Conservation (phyloP, 2,329 filamentous ascomycete genomes). For the Clarireedia homoeocarpa region DNA sequence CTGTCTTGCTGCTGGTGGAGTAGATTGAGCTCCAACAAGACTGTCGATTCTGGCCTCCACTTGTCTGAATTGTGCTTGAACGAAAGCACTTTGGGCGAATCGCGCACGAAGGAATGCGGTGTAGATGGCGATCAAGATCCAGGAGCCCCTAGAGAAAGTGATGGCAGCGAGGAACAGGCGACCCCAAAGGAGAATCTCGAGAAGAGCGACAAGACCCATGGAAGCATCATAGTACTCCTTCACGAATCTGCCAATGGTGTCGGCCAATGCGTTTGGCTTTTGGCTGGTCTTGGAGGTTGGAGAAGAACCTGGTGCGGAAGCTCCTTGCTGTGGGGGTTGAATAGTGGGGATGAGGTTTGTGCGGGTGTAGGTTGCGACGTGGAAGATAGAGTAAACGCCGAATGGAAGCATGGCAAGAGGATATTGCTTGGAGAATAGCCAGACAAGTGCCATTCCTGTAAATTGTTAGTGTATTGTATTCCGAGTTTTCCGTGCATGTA, state of each 20-base stretch:
- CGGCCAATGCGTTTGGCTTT: slow-evolving; percentile 51
- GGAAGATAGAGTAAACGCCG: slow-evolving; percentile 95
- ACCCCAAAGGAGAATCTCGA: slow-evolving; percentile 83
- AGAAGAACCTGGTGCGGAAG: slow-evolving; percentile 46
- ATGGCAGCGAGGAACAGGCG: slow-evolving; percentile 75
- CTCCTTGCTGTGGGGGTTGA: slow-evolving; percentile 53
- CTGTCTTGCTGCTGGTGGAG: slow-evolving; percentile 70
- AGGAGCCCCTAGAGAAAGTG: slow-evolving; percentile 83
- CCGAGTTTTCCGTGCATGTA: not conserved
- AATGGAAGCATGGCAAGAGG: slow-evolving; percentile 88
- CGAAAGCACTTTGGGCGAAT: slow-evolving; percentile 82
- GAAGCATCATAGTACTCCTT: slow-evolving; percentile 96
- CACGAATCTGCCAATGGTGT: slow-evolving; percentile 85
- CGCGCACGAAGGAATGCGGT: slow-evolving; percentile 87
- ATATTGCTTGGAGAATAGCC: slow-evolving; percentile 87
- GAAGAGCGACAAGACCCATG: slow-evolving; percentile 84
- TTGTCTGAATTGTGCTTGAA: slow-evolving; percentile 73
- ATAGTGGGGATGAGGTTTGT: slow-evolving; percentile 87
- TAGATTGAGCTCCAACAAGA: slow-evolving; percentile 76
- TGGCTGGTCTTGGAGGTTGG: slow-evolving; percentile 49
- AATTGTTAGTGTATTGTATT: slow-evolving; percentile 13
- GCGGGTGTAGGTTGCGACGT: slow-evolving; percentile 93
- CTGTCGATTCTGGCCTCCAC: slow-evolving; percentile 72
- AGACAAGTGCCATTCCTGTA: slow-evolving; percentile 83
- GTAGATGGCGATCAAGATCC: slow-evolving; percentile 81